Evolutionary conservation across 768 basidiomycete species (phyloP), one percentile per base, ranked within the genome.

Genomic region (Macrolepiota albuminosa): DNA sequence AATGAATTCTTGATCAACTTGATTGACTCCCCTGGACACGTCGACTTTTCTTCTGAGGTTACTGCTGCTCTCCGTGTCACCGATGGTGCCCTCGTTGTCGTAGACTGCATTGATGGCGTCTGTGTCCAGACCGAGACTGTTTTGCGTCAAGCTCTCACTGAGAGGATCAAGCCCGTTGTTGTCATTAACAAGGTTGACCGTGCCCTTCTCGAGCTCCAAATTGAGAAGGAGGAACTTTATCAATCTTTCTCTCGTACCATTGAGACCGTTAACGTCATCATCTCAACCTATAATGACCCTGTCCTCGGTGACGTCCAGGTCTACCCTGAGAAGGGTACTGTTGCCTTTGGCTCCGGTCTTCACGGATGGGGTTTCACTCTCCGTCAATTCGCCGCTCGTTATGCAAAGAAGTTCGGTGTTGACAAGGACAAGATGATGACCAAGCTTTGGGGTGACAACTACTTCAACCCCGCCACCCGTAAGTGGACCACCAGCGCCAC

Each of bases 131-230:
- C 96, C 69, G 97, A 98, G 80, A 98, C 96, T 21, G 97, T 98
- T 58, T 84, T 99, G 62, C 95, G 97, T 67, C 96, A 99, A 73
- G 91, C 97, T 60, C 84, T 99, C 48, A 85, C 88, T 33, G 96
- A 99, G 80, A 93, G 96, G 76, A 97, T 99, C 82, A 98, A 95
- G 81, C 96, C 96, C 64, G 95, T 99, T 69, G 86, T 97, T 70
- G 85, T 97, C 80, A 97, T 99, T 81, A 98, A 98, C 89, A 99
- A 99, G 83, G 94, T 99, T 71, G 96, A 99, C 78, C 95, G 96
- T 73, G 96, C 96, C 58, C 87, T 99, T 57, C 91, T 98, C 70
- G 97, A 99, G 77, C 87, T 98, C 55, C 97, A 98, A 75, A 91
- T 97, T 66, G 77, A 83, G 72, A 98, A 98, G 80, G 96, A 99